phyloP scores from a whole-genome alignment of 2,329 filamentous ascomycete species.

The Beauveria asiatica region DNA sequence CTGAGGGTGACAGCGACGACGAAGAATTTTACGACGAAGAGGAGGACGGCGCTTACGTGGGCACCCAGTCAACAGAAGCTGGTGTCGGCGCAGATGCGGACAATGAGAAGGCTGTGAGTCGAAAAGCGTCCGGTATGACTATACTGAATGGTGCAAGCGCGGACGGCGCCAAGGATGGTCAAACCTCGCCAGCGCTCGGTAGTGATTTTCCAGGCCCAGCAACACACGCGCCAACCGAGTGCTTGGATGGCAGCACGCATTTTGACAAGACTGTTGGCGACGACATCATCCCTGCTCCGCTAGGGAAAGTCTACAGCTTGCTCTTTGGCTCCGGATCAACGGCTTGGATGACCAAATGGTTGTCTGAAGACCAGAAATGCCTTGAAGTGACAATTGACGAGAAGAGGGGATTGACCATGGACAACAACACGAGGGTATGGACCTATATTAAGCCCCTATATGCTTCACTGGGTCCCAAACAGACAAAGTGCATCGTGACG shows the following conservation, averaged over 20 bases:
- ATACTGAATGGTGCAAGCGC: slow-evolving; percentile 34
- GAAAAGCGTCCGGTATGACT: slow-evolving; percentile 60
- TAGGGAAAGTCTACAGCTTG: slow-evolving; percentile 84
- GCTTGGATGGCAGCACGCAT: slow-evolving; percentile 67
- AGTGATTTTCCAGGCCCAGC: slow-evolving; percentile 78
- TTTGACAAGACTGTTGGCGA: slow-evolving; percentile 82
- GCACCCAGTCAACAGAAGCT: slow-evolving; percentile 36
- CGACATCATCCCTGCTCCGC: slow-evolving; percentile 74
- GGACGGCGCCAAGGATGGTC: slow-evolving; percentile 43
- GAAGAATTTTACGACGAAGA: slow-evolving; percentile 75
- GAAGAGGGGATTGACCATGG: slow-evolving; percentile 65
- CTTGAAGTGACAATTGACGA: slow-evolving; percentile 81
- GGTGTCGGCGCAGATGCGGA: slow-evolving; percentile 35
- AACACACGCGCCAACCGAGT: slow-evolving; percentile 76
- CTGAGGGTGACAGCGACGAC: slow-evolving; percentile 55
- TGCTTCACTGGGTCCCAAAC: slow-evolving; percentile 76
- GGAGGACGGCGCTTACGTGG: slow-evolving; percentile 68
- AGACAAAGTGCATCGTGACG: slow-evolving; percentile 88
- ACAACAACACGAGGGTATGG: slow-evolving; percentile 66
- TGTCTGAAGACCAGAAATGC: slow-evolving; percentile 81
- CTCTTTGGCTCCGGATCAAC: slow-evolving; percentile 77
- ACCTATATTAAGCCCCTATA: slow-evolving; percentile 88
- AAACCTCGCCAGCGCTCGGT: slow-evolving; percentile 31
- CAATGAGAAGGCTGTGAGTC: slow-evolving; percentile 51
- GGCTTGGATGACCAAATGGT: slow-evolving; percentile 77